These are phyloP conservation scores for Apiospora hydei DNA, from an alignment of 2,329 filamentous ascomycete genomes.

Conservation along the genomic window DNA sequence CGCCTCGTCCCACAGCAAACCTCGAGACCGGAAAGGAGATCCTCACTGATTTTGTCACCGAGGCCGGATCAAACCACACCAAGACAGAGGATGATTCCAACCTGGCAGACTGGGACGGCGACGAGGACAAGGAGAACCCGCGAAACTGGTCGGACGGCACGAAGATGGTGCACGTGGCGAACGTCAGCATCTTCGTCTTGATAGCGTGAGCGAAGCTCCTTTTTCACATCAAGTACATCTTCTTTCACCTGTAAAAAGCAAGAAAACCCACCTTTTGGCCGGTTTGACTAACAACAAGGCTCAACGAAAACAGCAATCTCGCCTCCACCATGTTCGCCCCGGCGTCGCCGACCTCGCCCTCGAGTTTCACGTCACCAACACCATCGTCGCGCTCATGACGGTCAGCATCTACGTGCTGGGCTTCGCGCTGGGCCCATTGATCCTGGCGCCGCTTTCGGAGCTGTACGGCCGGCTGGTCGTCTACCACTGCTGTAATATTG, in stretches of 20 bases:
- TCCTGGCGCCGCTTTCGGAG: conserved; percentile 68
- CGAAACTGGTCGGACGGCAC: conserved; percentile 57
- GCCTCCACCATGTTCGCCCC: conserved; percentile 28
- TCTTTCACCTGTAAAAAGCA: not conserved
- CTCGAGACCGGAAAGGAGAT: not conserved
- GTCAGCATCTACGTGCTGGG: conserved; percentile 29
- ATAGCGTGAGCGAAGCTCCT: conserved; percentile 26
- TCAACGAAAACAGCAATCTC: conserved; percentile 22
- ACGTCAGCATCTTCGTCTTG: conserved; percentile 58
- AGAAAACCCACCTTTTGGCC: not conserved
- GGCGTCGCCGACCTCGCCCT: conserved; percentile 20
- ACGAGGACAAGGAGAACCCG: conserved; percentile 58
- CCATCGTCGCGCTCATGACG: conserved; percentile 14
- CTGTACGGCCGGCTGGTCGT: conserved; percentile 62
- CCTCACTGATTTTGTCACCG: not conserved
- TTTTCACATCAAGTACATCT: not conserved
- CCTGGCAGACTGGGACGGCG: conserved; percentile 60
- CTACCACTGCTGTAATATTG: conserved; percentile 55
- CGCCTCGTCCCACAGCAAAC: not conserved
- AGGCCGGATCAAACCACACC: not conserved
- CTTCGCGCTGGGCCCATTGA: conserved; percentile 53
- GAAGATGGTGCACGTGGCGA: conserved; percentile 53
- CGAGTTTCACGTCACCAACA: conserved; percentile 26
- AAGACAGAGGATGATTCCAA: conserved; percentile 47
- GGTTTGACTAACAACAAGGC: not conserved